Evolutionary conservation across 1,284 basidiomycete species (phyloP).

Genomic region (Cutaneotrichosporon mucoides): DNA sequence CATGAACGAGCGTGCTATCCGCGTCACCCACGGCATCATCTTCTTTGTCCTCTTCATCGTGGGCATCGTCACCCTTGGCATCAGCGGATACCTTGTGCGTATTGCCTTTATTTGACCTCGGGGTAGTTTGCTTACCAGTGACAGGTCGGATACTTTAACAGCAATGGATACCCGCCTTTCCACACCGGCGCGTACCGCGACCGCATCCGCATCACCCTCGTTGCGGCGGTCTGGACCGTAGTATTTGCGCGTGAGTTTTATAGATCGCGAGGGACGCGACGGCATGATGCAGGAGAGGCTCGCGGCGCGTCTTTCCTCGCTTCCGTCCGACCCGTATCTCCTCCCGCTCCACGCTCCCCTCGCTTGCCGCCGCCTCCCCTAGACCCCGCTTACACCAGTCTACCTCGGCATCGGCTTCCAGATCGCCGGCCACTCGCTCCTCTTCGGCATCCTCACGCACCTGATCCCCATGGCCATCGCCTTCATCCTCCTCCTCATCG

Average conservation of each 20-base stretch:
- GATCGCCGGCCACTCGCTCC: conserved; percentile 30
- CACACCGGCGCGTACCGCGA: conserved; percentile 41
- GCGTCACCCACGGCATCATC: conserved; percentile 37
- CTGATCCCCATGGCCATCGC: conserved; percentile 43
- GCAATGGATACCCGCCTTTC: conserved; percentile 41
- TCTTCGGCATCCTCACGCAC: conserved; percentile 48
- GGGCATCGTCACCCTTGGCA: conserved; percentile 43
- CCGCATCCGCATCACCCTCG: conserved; percentile 47
- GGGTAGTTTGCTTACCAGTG: too few relatives aligned
- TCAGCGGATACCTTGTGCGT: conserved; percentile 29
- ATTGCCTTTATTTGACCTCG: too few relatives aligned
- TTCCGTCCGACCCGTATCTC: too few relatives aligned
- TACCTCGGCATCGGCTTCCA: conserved; percentile 47
- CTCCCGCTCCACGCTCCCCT: too few relatives aligned
- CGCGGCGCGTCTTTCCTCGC: too few relatives aligned
- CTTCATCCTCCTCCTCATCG: conserved; percentile 49
- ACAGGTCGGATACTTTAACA: conserved; percentile 33
- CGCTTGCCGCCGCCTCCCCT: too few relatives aligned
- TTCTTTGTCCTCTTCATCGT: conserved; percentile 38
- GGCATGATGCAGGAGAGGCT: too few relatives aligned
- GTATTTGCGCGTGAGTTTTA: conserved; percentile 36
- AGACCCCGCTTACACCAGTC: conserved; percentile 25
- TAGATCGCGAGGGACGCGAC: too few relatives aligned
- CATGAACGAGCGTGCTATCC: conserved; percentile 42
- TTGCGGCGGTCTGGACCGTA: conserved; percentile 44